Evolutionary conservation across 1,139 yeast genomes (phyloP), one percentile per base, ranked within the genome.

Genomic region (Magnusiomyces clavatus): DNA sequence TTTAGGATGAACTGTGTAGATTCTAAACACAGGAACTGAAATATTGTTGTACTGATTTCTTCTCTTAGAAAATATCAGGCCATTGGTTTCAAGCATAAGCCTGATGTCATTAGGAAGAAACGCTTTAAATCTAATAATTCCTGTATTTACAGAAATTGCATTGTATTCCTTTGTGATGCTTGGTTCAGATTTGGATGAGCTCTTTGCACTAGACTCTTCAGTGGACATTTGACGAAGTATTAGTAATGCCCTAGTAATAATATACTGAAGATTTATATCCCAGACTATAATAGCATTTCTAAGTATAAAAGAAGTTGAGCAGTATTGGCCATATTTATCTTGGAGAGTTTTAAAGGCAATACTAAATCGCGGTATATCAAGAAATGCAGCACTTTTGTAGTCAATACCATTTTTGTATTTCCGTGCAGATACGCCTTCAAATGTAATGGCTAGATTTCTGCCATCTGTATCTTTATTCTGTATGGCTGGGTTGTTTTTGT

Each of bases 1-100:
- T 1, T 74, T 70, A 0, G 86, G 86, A 51, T 80, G 82, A 13
- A 72, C 68, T 10, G 80, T 79, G 60, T 77, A 81, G 47, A 80
- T 63, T 43, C 84, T 66, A 34, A 72, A 62, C 50, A 70, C 72
- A 46, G 68, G 68, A 19, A 77, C 66, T 16, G 64, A 62, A 6
- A 72, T 58, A 2, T 46, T 48, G 1, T 69, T 73, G 36, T 69
- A 60, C 3, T 61, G 39, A 14, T 54, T 65, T 31, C 70, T 61
- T 2, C 67, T 64, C 49, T 71, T 69, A 19, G 63, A 57, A 17
- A 74, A 57, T 11, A 62, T 61, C 10, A 78, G 60, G 2, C 68
- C 61, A 54, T 76, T 78, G 3, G 77, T 53, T 59, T 81, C 86
- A 37, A 80, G 51, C 71, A 82, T 69, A 3, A 78, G 62, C 55